These are phyloP conservation scores for Nicotiana tomentosiformis DNA, from an alignment of 257 asterid species.

Conservation along the genomic window DNA sequence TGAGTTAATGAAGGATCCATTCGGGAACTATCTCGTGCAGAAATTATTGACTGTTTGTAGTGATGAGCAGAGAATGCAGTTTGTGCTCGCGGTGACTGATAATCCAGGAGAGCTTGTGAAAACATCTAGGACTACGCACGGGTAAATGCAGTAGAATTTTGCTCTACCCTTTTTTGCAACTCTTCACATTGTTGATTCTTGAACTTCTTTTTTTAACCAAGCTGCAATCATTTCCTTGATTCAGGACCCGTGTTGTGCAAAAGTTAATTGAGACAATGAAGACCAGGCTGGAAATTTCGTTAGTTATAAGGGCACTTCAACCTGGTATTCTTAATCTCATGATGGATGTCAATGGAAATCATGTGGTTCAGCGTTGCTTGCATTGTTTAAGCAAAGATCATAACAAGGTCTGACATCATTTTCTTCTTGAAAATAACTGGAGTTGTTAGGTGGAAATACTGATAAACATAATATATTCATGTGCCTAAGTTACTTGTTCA, in stretches of 20 bases:
- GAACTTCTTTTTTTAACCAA: not conserved
- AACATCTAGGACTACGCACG: conserved; percentile 28
- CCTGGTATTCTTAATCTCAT: conserved; percentile 36
- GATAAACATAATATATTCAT: not conserved
- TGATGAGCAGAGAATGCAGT: conserved; percentile 30
- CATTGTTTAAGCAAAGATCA: conserved; percentile 29
- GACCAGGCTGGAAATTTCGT: conserved; percentile 28
- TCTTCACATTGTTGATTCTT: not conserved
- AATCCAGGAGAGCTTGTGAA: conserved; percentile 21
- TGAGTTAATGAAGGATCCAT: conserved; percentile 38
- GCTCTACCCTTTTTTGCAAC: not conserved
- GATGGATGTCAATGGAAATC: conserved; percentile 39
- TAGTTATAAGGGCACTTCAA: conserved; percentile 30
- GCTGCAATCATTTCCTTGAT: not conserved
- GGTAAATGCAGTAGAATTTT: conserved; percentile 19
- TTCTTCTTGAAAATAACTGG: not conserved
- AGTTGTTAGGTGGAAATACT: not conserved
- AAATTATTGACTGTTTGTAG: conserved; percentile 38
- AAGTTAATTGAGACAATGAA: conserved; percentile 30
- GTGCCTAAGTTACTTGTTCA: conserved; percentile 1
- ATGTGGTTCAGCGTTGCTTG: conserved; percentile 39
- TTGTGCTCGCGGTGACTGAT: conserved; percentile 27
- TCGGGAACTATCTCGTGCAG: conserved; percentile 36
- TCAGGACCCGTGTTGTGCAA: conserved; percentile 44
- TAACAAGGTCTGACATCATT: conserved; percentile 24